These are phyloP conservation scores for Phoenix roebelenii DNA, from an alignment of 176 grass and related monocot species.

Conservation along the genomic window DNA sequence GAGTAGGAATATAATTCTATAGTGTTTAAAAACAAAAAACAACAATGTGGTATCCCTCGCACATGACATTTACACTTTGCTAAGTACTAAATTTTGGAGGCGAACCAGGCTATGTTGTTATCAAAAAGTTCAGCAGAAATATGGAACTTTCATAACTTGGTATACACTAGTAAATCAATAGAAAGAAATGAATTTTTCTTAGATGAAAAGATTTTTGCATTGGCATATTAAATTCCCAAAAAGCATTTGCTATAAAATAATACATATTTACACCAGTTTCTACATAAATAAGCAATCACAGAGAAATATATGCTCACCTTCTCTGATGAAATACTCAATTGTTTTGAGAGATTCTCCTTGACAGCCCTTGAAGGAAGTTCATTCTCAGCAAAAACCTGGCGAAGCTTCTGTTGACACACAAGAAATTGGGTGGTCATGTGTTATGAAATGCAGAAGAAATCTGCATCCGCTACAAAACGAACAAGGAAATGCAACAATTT, in stretches of 20 bases:
- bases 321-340: slow-evolving; percentile 70
- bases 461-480: too few species aligned
- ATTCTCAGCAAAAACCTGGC: slow-evolving; percentile 62
- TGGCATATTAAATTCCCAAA: neutral
- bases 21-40: too few species aligned
- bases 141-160: too few species aligned
- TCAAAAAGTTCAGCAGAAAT: too few species aligned
- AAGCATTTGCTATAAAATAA: slow-evolving; percentile 1
- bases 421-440: slow-evolving; percentile 13
- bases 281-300: neutral
- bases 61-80: too few species aligned
- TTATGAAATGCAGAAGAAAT: too few species aligned
- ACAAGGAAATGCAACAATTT: too few species aligned
- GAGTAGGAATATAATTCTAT: too few species aligned
- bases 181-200: neutral
- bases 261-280: neutral
- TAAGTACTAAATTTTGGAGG: too few species aligned
- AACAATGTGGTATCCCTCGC: too few species aligned
- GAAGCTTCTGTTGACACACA: slow-evolving; percentile 46
- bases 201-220: too few species aligned
- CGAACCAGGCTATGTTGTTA: too few species aligned
- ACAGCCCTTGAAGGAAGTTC: slow-evolving; percentile 72
- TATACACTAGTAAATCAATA: neutral
- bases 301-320: slow-evolving; percentile 39
- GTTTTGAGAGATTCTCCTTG: slow-evolving; percentile 67